Evolutionary conservation across 148 eudicot species (phyloP).

Genomic region (Heliamphora exappendiculata): DNA sequence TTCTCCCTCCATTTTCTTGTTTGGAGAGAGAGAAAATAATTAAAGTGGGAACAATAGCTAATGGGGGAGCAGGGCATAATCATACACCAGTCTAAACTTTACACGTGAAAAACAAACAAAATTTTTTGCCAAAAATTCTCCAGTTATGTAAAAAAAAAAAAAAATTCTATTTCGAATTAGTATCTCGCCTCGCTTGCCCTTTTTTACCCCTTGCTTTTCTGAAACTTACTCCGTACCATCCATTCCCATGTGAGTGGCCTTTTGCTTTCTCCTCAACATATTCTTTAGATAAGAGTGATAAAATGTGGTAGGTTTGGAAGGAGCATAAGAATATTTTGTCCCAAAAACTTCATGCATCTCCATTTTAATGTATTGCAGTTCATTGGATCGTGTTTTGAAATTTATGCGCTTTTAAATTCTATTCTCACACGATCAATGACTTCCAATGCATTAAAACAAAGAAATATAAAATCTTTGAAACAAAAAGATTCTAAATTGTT

Average conservation of each 20-base stretch:
- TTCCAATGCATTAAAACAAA: no score
- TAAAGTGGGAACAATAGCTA: neutral
- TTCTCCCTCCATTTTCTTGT: neutral
- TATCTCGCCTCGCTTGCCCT: constrained; percentile 7
- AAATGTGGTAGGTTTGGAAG: neutral
- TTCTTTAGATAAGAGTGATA: neutral
- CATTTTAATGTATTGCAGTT: no score
- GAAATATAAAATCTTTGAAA: no score
- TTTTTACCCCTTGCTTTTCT: neutral
- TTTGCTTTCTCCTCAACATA: neutral
- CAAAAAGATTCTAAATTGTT: no score
- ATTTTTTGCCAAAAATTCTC: constrained; percentile 4
- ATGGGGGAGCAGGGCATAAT: neutral
- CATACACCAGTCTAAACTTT: neutral
- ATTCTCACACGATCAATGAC: no score
- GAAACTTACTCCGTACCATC: neutral
- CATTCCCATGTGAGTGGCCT: neutral
- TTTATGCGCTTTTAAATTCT: no score
- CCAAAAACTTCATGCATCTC: no score
- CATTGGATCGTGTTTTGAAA: no score
- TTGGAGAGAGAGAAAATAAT: neutral
- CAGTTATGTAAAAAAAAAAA: neutral
- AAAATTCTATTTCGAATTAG: neutral
- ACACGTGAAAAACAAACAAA: constrained; percentile 3
- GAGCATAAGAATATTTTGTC: no score